A percentile compares a stretch with the other conserved stretches of the same genome.
Conservation (phyloP, 768 basidiomycete genomes). For the Hydnum rufescens region DNA sequence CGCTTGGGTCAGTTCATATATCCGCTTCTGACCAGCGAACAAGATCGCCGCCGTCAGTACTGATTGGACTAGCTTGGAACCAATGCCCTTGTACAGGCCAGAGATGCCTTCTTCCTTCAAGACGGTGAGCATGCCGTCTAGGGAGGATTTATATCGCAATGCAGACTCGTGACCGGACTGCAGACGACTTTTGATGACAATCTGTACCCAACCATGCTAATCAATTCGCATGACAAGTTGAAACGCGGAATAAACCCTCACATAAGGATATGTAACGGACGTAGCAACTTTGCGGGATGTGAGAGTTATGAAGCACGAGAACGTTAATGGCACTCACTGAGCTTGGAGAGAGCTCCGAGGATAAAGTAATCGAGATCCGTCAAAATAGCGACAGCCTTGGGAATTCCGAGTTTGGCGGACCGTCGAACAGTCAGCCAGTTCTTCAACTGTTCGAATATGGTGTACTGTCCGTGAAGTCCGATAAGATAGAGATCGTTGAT, state of each 20-base stretch:
- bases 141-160: slow-evolving; percentile 50
- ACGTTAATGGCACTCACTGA: slow-evolving; percentile 20
- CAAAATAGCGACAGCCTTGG: slow-evolving; percentile 22
- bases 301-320: slow-evolving; percentile 24
- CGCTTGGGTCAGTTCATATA: slow-evolving; percentile 17
- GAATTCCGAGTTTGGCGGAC: slow-evolving; percentile 24
- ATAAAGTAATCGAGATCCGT: slow-evolving; percentile 83
- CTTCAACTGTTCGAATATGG: slow-evolving; percentile 89
- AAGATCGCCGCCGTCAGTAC: slow-evolving; percentile 87
- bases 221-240: not conserved
- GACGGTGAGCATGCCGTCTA: slow-evolving; percentile 63
- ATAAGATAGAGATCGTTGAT: not conserved
- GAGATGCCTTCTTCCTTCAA: slow-evolving; percentile 56
- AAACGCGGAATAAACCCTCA: slow-evolving; percentile 17
- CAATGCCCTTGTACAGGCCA: slow-evolving; percentile 74
- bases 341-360: slow-evolving; percentile 85
- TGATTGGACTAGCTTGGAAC: slow-evolving; percentile 77
- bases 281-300: slow-evolving; percentile 20
- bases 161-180: slow-evolving; percentile 55
- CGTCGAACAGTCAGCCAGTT: slow-evolving; percentile 52
- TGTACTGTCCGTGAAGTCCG: slow-evolving; percentile 36
- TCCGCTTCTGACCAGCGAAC: slow-evolving; percentile 70
- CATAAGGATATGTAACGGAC: slow-evolving; percentile 55
- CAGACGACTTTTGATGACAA: slow-evolving; percentile 55
- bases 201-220: slow-evolving; percentile 4